Evolutionary conservation across 176 grass and related monocot genomes (phyloP).

Genomic region (Pontederia crassipes): DNA sequence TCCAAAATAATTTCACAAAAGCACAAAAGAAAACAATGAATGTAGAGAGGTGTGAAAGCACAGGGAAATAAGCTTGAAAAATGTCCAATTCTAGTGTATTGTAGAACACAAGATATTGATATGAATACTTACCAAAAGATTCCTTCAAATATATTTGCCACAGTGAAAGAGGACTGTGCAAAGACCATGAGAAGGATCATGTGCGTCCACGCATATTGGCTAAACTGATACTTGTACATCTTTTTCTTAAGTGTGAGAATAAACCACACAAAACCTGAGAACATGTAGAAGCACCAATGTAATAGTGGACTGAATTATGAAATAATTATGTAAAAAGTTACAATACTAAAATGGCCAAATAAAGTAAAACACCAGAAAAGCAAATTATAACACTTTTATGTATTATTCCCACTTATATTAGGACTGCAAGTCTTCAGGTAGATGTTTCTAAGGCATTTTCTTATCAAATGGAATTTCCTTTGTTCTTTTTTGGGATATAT

Average conservation of each 20-base stretch:
- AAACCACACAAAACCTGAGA: slow-evolving; percentile 96
- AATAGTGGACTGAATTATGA: neutral
- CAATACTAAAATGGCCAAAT: no score
- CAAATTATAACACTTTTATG: neutral
- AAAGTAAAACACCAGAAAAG: neutral
- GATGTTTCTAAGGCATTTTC: no score
- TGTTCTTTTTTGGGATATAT: no score
- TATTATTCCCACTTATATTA: no score
- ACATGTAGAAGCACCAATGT: slow-evolving; percentile 17
- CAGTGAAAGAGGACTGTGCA: slow-evolving; percentile 85
- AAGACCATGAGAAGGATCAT: slow-evolving; percentile 98
- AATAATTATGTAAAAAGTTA: neutral
- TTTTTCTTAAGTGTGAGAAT: slow-evolving; percentile 99
- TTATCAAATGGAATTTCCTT: no score
- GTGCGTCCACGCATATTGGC: slow-evolving; percentile 98
- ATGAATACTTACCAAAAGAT: slow-evolving; percentile 70
- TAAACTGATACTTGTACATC: slow-evolving; percentile 98
- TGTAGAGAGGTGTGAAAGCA: neutral
- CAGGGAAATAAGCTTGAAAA: neutral
- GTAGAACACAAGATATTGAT: neutral
- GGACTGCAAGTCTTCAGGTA: no score
- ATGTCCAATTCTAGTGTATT: neutral
- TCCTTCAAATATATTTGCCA: slow-evolving; percentile 99
- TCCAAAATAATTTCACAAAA: no score
- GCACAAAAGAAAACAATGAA: no score